Evolutionary conservation across 306 rosid genomes (phyloP), one percentile per base, ranked within the genome.

Genomic region (Corylus heterophylla): DNA sequence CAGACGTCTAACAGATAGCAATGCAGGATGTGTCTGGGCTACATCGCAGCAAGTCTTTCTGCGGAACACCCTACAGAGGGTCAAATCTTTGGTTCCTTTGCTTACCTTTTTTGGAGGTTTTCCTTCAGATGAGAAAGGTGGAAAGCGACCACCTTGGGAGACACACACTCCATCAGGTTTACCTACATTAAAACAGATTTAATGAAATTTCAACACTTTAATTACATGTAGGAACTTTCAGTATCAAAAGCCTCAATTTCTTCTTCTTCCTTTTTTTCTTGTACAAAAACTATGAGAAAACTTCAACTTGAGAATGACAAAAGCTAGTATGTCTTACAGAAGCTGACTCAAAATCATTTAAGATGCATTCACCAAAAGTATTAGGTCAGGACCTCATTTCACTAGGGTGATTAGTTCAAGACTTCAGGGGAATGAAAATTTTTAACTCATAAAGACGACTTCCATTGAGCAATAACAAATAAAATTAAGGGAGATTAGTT

Each of bases 91-190:
- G 48, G 89, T 86, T 83, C 96, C 98, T 80, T 80, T 86, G 77
- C 54, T 80, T 18, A 74, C 87, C 80, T 81, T 83, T 86, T 66
- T 88, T 37, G 97, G 99, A 82, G 94, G 87, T 82, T 79, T 89
- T 48, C 98, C 97, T 71, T 91, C 94, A 54, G 81, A 85, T 75
- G 88, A 80, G 83, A 95, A 95, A 52, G 94, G 88, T 29, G 92
- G 91, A 78, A 93, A 95, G 18, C 93, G 94, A 74, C 94, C 92
- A 16, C 98, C 98, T 90, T 95, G 93, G 52, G 99, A 93, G 85
- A 87, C 84, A 78, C 99, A 95, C 55, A 77, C 88, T 76, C 89
- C 92, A 71, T 72, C 87, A 37, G 90, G 72, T 61, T 85, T 83
- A 75, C 91, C 99, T 93, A 85, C 83, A 77, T 56, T 54, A 68